Conservation (phyloP, 306 rosid genomes). For the Sicyos edulis region DNA sequence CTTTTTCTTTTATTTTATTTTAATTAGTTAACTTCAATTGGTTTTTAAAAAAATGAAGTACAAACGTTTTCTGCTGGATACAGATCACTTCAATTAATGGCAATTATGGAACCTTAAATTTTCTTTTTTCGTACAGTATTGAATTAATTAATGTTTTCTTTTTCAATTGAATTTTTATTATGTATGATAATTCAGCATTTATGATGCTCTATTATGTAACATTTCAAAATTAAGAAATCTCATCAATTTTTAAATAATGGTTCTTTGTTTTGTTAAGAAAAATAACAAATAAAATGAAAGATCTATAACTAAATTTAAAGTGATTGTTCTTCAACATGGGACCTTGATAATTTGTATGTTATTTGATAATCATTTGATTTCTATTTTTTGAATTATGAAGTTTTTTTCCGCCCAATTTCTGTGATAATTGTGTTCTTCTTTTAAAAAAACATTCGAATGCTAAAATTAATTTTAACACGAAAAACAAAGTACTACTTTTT, state of each 20-base stretch:
- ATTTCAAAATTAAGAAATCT: not conserved
- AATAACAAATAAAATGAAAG: not conserved
- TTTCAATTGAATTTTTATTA: not conserved
- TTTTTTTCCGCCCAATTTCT: no score
- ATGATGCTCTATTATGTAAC: not conserved
- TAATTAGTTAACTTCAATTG: not conserved
- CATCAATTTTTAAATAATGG: no score
- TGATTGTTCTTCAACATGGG: no score
- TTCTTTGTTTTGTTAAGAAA: no score
- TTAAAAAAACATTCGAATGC: no score
- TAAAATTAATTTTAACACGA: no score
- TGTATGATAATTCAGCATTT: not conserved
- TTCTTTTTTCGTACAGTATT: not conserved
- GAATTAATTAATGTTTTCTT: not conserved
- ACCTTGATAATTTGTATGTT: no score
- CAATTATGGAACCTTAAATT: not conserved
- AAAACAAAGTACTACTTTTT: no score
- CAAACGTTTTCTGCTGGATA: not conserved
- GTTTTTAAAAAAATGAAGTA: not conserved
- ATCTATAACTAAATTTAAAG: no score
- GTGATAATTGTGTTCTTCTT: no score
- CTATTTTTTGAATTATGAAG: no score
- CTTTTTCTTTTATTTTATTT: not conserved
- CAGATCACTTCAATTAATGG: not conserved
- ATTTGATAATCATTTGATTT: no score